Evolutionary conservation across 1,284 basidiomycete species (phyloP), one percentile per base, ranked within the genome.

Genomic region (Cryptococcus sp.): DNA sequence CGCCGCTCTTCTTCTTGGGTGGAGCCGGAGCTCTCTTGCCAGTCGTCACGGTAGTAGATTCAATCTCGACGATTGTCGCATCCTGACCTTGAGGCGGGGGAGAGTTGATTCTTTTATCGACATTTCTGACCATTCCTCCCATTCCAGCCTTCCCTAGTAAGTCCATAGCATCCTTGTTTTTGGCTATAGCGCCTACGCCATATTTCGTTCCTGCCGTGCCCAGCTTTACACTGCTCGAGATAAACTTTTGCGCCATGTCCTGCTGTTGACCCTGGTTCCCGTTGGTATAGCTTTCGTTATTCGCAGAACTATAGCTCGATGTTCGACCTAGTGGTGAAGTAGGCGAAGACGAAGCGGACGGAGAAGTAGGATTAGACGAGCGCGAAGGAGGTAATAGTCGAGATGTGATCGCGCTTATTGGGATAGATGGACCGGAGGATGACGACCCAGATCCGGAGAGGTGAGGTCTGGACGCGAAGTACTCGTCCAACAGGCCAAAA

Each of bases 401-500:
- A 23, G 49, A 39, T 8, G 50, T 16, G 38, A 52, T 11, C 8
- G 26, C 13, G 50, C 39, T 20, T n/a, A 51, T 1, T 7, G 50
- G 19, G 15, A 39, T 37, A 37, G 20, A 38, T 4, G 50, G 29
- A 8, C 41, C 50, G 38, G 37, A 37, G 26, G 22, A 43, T 25
- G 34, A 22, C 17, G 10, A 39, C 19, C 43, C 29, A 7, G 55
- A 29, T 5, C 17, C 22, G 17, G 43, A 41, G 0, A 72, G 65
- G 34, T 75, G 69, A 1, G 74, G 73, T 13, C 75, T 67, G 26
- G 74, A 75, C 34, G 63, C 73, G 50, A 77, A 77, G 65, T 77
- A 77, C 61, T 77, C 75, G 53, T 77, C 75, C 0, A 77, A 64
- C 3, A 77, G 72, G 49, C 65, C 59, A 58, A 77, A 77, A 68